Conservation (phyloP, 192 early-diverging fungal genomes). For the Thamnidium elegans region DNA sequence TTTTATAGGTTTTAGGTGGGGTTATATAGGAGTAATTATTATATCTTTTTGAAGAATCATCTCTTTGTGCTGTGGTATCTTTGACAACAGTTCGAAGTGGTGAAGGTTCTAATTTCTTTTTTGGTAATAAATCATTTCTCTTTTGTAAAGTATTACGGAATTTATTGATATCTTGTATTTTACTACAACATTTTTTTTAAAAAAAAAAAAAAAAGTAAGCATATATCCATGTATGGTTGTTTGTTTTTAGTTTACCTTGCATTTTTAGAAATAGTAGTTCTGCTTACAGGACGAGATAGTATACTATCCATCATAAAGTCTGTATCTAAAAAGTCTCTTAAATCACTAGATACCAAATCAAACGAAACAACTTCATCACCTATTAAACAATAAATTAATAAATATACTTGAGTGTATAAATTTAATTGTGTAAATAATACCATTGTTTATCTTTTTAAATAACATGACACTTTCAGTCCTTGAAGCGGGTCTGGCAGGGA, state of each 20-base stretch:
- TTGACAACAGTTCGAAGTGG: no score
- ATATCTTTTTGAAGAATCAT: no score
- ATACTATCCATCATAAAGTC: conserved; percentile 12
- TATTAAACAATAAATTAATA: background rate
- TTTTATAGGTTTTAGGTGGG: no score
- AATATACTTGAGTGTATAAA: background rate
- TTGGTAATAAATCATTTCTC: background rate
- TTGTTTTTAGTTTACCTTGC: no score
- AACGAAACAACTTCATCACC: conserved; percentile 23
- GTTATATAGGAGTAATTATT: no score
- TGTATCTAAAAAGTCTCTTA: conserved; percentile 13
- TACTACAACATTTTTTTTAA: background rate
- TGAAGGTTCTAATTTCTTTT: no score
- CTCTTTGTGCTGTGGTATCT: no score
- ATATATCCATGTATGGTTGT: background rate
- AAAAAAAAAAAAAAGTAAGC: background rate
- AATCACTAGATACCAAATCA: conserved; percentile 20
- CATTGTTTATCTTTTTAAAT: conserved; percentile 22
- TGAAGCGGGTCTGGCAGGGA: conserved; percentile 1
- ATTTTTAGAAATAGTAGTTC: background rate
- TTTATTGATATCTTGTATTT: background rate
- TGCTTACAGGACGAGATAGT: conserved; percentile 10
- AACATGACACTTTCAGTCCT: conserved; percentile 26
- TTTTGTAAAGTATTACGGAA: background rate
- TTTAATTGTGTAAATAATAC: background rate